phyloP scores from a whole-genome alignment of 768 basidiomycete genomes.

The Rhizopogon sp. region DNA sequence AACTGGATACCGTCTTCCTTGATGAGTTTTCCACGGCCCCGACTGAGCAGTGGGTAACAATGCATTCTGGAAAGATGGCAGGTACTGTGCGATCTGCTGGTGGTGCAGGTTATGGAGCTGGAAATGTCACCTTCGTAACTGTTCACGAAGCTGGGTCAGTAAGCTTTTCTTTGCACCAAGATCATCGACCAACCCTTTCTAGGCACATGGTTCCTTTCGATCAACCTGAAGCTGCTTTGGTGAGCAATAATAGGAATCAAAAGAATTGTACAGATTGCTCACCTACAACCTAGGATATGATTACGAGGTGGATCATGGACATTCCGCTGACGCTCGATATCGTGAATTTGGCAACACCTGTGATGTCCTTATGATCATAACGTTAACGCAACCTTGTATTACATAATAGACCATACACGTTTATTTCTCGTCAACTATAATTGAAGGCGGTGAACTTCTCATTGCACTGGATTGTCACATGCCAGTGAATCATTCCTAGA shows the following conservation, averaged over 20 bases:
- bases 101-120: constrained; percentile 57
- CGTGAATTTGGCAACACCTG: neutral
- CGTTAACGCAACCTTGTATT: neutral
- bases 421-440: no score
- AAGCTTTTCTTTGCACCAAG: neutral
- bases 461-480: neutral
- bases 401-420: neutral
- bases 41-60: constrained; percentile 52
- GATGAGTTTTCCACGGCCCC: constrained; percentile 50
- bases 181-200: constrained; percentile 6
- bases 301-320: constrained; percentile 55
- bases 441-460: neutral
- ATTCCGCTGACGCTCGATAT: constrained; percentile 34
- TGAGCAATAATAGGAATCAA: constrained; percentile 26
- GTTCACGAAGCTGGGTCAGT: constrained; percentile 78
- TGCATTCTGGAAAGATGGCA: constrained; percentile 45
- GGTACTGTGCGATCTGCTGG: constrained; percentile 73
- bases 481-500: no score
- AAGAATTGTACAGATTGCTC: neutral
- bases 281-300: constrained; percentile 41
- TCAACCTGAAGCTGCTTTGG: constrained; percentile 83
- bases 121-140: constrained; percentile 81
- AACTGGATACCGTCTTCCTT: constrained; percentile 57
- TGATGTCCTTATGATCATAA: neutral
- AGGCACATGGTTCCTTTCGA: constrained; percentile 92